These are phyloP conservation scores for Cordyceps cateniannulata DNA, from an alignment of 2,329 filamentous ascomycete genomes.

Conservation along the genomic window DNA sequence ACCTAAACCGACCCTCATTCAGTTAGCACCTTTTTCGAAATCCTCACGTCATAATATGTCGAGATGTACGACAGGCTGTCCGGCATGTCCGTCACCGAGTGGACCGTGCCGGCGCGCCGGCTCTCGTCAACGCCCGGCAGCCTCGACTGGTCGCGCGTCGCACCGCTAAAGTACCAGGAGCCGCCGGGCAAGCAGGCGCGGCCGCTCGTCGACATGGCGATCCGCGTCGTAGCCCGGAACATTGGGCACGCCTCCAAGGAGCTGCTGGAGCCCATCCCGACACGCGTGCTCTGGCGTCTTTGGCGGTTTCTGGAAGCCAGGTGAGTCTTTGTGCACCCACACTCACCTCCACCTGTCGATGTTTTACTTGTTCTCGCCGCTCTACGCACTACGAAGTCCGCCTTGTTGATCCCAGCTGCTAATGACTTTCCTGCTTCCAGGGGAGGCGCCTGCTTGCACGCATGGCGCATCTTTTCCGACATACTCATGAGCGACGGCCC, in stretches of 20 bases:
- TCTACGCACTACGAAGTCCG: neutral
- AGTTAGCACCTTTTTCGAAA: neutral
- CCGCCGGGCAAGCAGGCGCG: conserved; percentile 24
- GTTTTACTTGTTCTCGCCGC: too few relatives aligned
- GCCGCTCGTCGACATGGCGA: conserved; percentile 33
- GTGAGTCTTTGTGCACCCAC: conserved; percentile 21
- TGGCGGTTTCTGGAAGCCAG: conserved; percentile 35
- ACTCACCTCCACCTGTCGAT: too few relatives aligned
- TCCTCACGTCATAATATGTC: neutral
- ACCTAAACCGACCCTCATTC: neutral
- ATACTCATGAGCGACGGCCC: conserved; percentile 24
- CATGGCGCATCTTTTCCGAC: conserved; percentile 34
- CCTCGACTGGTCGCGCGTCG: conserved; percentile 30
- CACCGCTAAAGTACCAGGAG: conserved; percentile 20
- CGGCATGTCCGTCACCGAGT: conserved; percentile 33
- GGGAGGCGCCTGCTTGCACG: conserved; percentile 26
- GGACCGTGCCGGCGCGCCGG: conserved; percentile 24
- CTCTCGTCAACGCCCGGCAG: conserved; percentile 17
- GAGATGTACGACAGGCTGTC: conserved; percentile 28
- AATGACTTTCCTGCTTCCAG: neutral
- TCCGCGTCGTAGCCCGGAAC: conserved; percentile 31
- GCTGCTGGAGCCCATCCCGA: conserved; percentile 29
- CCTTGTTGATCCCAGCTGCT: neutral
- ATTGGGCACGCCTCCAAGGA: conserved; percentile 28
- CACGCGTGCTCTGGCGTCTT: conserved; percentile 28